These are phyloP conservation scores for Porogramme epimiltina DNA, from an alignment of 1,284 basidiomycete genomes.

Conservation along the genomic window DNA sequence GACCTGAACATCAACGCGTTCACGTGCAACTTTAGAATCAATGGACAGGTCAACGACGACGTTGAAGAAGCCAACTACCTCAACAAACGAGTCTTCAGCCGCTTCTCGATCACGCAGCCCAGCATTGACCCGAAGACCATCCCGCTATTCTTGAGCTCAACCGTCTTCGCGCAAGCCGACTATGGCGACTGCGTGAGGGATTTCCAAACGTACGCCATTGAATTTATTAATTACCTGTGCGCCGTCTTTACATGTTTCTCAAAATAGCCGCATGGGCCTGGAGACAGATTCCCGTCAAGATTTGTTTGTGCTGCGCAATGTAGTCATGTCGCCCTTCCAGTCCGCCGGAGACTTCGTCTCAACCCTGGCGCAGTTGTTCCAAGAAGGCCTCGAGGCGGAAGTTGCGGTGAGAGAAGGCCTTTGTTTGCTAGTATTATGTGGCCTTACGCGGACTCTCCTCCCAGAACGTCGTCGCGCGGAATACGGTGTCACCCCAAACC, in stretches of 20 bases:
- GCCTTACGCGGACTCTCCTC: constrained; percentile 5
- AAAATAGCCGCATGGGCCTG: constrained; percentile 39
- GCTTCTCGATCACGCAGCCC: constrained; percentile 6
- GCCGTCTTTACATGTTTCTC: too few species aligned
- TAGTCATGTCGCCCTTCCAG: constrained; percentile 48
- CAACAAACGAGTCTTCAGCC: constrained; percentile 40
- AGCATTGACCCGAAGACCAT: constrained; percentile 28
- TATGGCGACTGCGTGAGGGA: constrained; percentile 36
- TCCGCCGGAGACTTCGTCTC: constrained; percentile 35
- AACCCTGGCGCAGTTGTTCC: constrained; percentile 37
- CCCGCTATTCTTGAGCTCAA: constrained; percentile 41
- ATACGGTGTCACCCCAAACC: constrained; percentile 32
- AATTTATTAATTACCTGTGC: too few species aligned
- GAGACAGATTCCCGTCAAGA: constrained; percentile 31
- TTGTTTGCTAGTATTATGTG: not conserved
- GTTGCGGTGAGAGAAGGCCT: too few species aligned
- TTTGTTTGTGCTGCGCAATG: constrained; percentile 40
- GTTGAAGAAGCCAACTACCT: constrained; percentile 47
- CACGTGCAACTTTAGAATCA: constrained; percentile 44
- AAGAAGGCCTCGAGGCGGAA: constrained; percentile 37
- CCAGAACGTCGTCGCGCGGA: constrained; percentile 29
- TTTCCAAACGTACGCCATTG: constrained; percentile 20
- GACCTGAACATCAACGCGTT: constrained; percentile 50
- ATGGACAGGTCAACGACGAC: constrained; percentile 40
- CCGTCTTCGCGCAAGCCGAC: constrained; percentile 32